Conservation (phyloP, 192 early-diverging fungal species). For the Gonapodya sp. region DNA sequence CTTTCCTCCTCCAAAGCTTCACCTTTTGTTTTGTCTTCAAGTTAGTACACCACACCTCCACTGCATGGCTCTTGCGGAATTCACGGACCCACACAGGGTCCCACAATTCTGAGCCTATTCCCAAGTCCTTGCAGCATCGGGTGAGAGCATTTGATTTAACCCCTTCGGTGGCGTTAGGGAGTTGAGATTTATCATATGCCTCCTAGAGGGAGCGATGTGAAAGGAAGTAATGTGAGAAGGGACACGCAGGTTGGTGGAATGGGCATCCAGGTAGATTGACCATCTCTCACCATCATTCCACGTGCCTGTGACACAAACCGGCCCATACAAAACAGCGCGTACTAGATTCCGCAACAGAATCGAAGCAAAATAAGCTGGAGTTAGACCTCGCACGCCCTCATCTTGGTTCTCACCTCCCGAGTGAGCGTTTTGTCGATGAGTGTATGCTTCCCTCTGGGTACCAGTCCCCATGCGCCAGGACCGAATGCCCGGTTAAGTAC, state of each 20-base stretch:
- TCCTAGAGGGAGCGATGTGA: slow-evolving; percentile 4
- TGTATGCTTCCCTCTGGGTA: slow-evolving; percentile 82
- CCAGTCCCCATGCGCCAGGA: slow-evolving; percentile 81
- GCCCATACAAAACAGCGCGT: slow-evolving; percentile 52
- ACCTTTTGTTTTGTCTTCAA: slow-evolving; percentile 64
- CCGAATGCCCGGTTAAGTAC: slow-evolving; percentile 92
- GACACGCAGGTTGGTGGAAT: slow-evolving; percentile 46
- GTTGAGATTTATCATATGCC: slow-evolving; percentile 10
- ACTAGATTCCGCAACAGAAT: background rate
- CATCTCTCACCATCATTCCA: slow-evolving; percentile 78
- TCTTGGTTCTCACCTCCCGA: slow-evolving; percentile 41
- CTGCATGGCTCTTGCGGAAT: slow-evolving; percentile 67
- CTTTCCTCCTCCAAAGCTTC: slow-evolving; percentile 79
- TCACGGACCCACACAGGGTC: slow-evolving; percentile 80
- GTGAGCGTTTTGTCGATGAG: slow-evolving; percentile 66
- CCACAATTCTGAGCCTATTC: slow-evolving; percentile 84
- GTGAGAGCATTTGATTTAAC: slow-evolving; percentile 88
- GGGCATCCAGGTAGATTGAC: slow-evolving; percentile 67
- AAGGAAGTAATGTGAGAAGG: slow-evolving; percentile 12
- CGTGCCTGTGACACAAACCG: slow-evolving; percentile 87
- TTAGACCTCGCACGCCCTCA: background rate
- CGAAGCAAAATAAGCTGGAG: background rate
- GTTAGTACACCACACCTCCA: slow-evolving; percentile 65
- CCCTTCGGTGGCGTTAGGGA: slow-evolving; percentile 13
- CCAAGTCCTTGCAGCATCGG: slow-evolving; percentile 96